These are phyloP conservation scores for Penicillium frequentans DNA, from an alignment of 2,329 filamentous ascomycete species.

Conservation along the genomic window DNA sequence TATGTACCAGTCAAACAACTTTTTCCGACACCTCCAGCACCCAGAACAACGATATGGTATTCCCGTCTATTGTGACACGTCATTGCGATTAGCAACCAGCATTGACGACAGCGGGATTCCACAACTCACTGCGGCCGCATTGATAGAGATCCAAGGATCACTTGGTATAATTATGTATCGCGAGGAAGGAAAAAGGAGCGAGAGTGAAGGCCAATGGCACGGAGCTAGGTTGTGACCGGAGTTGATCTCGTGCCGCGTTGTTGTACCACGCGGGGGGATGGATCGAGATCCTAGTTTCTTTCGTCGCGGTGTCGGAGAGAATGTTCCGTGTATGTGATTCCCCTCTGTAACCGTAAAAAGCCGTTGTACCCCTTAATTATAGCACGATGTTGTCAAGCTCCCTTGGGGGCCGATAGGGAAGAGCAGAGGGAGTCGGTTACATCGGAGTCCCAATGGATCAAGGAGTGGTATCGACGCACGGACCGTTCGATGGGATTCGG, in stretches of 20 bases:
- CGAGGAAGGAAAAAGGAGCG: not conserved
- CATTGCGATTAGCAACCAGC: conserved; percentile 20
- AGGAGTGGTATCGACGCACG: conserved; percentile 16
- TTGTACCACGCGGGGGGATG: conserved; percentile 6
- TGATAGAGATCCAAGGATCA: conserved; percentile 11
- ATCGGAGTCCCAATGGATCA: conserved; percentile 17
- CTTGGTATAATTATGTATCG: not conserved
- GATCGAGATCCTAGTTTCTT: not conserved
- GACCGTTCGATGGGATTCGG: conserved; percentile 16
- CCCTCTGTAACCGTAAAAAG: conserved; percentile 4
- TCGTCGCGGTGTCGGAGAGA: not conserved
- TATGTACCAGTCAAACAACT: conserved; percentile 80
- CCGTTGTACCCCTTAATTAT: conserved; percentile 9
- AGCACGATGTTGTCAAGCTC: conserved; percentile 8
- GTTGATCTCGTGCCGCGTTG: conserved; percentile 2
- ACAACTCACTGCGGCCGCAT: conserved; percentile 41
- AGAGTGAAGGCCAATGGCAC: conserved; percentile 5
- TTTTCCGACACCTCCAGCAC: conserved; percentile 86
- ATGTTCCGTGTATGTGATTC: not conserved
- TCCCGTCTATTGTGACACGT: conserved; percentile 58
- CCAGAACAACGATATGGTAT: conserved; percentile 79
- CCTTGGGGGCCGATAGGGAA: conserved; percentile 12
- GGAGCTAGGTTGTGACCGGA: conserved; percentile 1
- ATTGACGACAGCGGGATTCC: not conserved
- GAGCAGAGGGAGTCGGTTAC: conserved; percentile 18